These are phyloP conservation scores for Lasiodiplodia theobromae DNA, from an alignment of 2,329 filamentous ascomycete genomes.

Conservation along the genomic window DNA sequence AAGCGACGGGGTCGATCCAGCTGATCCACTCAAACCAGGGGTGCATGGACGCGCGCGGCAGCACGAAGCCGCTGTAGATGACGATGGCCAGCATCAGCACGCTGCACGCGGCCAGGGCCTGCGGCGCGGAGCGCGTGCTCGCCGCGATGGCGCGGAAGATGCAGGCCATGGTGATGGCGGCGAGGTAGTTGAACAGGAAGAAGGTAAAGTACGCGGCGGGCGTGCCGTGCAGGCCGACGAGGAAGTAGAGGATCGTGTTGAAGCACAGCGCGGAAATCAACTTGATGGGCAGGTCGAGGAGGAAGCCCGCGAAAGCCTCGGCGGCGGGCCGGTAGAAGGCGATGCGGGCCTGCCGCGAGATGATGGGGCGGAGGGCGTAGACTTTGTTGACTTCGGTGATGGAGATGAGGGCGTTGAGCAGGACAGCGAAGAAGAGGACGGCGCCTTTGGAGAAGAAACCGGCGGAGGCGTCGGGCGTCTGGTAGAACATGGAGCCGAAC, in stretches of 20 bases:
- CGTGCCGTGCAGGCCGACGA: slow-evolving; percentile 77
- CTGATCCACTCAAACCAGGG: slow-evolving; percentile 56
- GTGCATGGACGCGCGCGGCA: slow-evolving; percentile 67
- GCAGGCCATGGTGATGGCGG: slow-evolving; percentile 76
- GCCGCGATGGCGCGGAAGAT: slow-evolving; percentile 81
- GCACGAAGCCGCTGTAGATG: slow-evolving; percentile 72
- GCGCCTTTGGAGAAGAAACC: slow-evolving; percentile 64
- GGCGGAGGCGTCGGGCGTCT: slow-evolving; percentile 56
- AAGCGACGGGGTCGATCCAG: slow-evolving; percentile 79
- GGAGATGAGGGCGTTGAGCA: slow-evolving; percentile 66
- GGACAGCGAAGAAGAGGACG: slow-evolving; percentile 66
- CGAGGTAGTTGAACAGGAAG: slow-evolving; percentile 71
- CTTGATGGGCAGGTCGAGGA: slow-evolving; percentile 85
- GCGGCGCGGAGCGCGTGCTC: slow-evolving; percentile 69
- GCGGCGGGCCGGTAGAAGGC: slow-evolving; percentile 87
- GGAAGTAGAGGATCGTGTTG: slow-evolving; percentile 85
- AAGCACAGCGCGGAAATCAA: slow-evolving; percentile 73
- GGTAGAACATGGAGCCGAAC: slow-evolving; percentile 67
- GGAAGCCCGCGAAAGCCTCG: slow-evolving; percentile 82
- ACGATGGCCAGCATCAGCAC: slow-evolving; percentile 69
- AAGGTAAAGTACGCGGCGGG: slow-evolving; percentile 84
- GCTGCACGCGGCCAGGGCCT: slow-evolving; percentile 62
- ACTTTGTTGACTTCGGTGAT: slow-evolving; percentile 59
- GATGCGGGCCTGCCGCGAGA: too few species aligned
- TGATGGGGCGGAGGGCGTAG: slow-evolving; percentile 55